Conservation (phyloP, 345 rosid genomes). For the Noccaea caerulescens region DNA sequence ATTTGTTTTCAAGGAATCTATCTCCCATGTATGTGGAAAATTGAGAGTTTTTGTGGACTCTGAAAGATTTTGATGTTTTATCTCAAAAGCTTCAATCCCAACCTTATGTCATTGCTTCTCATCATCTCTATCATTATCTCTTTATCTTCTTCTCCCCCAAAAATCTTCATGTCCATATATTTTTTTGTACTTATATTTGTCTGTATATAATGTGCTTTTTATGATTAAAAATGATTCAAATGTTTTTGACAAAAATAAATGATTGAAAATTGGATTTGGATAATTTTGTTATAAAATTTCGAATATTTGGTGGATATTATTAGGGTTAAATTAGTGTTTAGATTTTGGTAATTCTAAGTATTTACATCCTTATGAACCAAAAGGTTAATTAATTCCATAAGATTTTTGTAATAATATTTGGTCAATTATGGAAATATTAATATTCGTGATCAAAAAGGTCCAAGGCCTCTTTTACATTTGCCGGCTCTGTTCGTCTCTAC, state of each 20-base stretch:
- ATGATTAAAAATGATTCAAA: not conserved
- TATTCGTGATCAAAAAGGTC: slow-evolving; percentile 12
- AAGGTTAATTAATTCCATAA: not conserved
- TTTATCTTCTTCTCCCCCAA: slow-evolving; percentile 34
- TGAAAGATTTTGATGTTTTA: slow-evolving; percentile 30
- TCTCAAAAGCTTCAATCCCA: slow-evolving; percentile 29
- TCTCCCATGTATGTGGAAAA: slow-evolving; percentile 26
- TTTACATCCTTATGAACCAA: not conserved
- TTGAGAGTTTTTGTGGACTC: slow-evolving; percentile 29
- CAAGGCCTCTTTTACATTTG: slow-evolving; percentile 28
- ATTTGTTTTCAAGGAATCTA: not conserved
- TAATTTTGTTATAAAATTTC: slow-evolving; percentile 23
- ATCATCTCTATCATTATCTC: slow-evolving; percentile 43
- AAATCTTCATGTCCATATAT: slow-evolving; percentile 26
- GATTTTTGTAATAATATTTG: not conserved
- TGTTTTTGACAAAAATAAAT: not conserved
- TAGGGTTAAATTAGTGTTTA: not conserved
- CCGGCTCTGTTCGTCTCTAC: slow-evolving; percentile 38
- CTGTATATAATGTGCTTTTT: not conserved
- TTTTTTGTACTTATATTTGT: not conserved
- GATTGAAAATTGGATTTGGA: not conserved
- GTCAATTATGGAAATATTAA: slow-evolving; percentile 33
- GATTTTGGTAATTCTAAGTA: slow-evolving; percentile 2
- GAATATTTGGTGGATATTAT: slow-evolving; percentile 19
- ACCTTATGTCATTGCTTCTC: slow-evolving; percentile 32